Percentiles rank a stretch among this genome's conserved stretches.
Evolutionary conservation across 208 protist species (phyloP).

Genomic region (Angomonas desouzai): DNA sequence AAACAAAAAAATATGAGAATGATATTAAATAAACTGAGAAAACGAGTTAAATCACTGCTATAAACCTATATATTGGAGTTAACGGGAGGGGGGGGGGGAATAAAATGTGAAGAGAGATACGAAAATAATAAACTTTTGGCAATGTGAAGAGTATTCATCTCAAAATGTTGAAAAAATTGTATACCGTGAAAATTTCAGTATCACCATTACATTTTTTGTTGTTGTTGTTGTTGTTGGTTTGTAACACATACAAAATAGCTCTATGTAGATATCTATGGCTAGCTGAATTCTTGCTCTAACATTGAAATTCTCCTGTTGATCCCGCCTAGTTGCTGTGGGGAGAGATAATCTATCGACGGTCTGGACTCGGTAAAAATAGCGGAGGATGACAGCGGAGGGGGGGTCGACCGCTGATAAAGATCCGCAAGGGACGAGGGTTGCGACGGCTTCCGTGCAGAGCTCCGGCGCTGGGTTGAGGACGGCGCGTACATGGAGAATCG

Average conservation of each 20-base stretch:
- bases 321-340: constrained; percentile 16
- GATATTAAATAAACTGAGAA: not conserved
- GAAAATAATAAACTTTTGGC: too few species aligned
- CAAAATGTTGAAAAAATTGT: too few species aligned
- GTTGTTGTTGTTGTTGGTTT: too few species aligned
- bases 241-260: not conserved
- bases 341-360: constrained; percentile 17
- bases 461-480: not conserved
- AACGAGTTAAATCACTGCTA: too few species aligned
- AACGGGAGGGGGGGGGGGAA: too few species aligned
- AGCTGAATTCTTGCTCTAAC: constrained; percentile 35
- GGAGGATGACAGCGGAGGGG: not conserved
- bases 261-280: not conserved
- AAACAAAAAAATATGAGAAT: constrained; percentile 8
- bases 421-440: constrained; percentile 4
- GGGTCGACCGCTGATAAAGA: not conserved
- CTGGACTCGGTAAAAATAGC: not conserved
- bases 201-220: too few species aligned
- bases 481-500: constrained; percentile 34
- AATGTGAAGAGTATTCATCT: too few species aligned
- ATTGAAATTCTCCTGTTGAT: constrained; percentile 41
- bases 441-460: not conserved
- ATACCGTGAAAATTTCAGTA: too few species aligned
- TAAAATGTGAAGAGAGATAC: too few species aligned
- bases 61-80: too few species aligned